Evolutionary conservation across 208 protist genomes (phyloP).

Genomic region (Leishmania gerbilli): DNA sequence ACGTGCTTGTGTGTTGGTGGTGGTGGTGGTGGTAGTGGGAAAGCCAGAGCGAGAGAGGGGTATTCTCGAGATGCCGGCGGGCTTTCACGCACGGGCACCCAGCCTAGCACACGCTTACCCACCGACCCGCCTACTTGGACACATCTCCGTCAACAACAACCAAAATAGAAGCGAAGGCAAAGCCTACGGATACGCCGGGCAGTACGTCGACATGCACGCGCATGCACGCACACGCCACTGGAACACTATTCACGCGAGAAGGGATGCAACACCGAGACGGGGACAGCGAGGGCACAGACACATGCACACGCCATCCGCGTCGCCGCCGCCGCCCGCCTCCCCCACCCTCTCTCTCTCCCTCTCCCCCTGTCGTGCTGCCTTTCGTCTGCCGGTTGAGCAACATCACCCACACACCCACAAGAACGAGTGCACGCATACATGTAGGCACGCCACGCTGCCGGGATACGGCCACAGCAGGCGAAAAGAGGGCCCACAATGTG

Average conservation of each 20-base stretch:
- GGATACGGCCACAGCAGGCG: not conserved
- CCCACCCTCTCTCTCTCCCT: not conserved
- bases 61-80: not conserved
- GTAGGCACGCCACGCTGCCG: not conserved
- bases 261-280: not conserved
- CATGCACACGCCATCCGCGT: not conserved
- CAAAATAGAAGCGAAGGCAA: not conserved
- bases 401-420: no score
- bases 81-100: not conserved
- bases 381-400: no score
- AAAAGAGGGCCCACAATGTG: not conserved
- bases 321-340: no score
- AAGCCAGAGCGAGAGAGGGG: not conserved
- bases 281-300: not conserved
- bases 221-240: not conserved
- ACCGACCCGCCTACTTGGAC: not conserved
- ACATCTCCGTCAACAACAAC: not conserved
- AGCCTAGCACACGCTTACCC: no score
- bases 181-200: not conserved
- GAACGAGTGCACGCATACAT: not conserved
- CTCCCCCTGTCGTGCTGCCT: not conserved
- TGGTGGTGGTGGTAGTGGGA: not conserved
- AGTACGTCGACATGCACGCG: not conserved
- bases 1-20: not conserved
- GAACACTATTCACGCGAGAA: slow-evolving; percentile 14